Percentiles rank a stretch among this genome's conserved stretches.
phyloP scores from a whole-genome alignment of 1,139 yeast genomes.

The Candida tropicalis region DNA sequence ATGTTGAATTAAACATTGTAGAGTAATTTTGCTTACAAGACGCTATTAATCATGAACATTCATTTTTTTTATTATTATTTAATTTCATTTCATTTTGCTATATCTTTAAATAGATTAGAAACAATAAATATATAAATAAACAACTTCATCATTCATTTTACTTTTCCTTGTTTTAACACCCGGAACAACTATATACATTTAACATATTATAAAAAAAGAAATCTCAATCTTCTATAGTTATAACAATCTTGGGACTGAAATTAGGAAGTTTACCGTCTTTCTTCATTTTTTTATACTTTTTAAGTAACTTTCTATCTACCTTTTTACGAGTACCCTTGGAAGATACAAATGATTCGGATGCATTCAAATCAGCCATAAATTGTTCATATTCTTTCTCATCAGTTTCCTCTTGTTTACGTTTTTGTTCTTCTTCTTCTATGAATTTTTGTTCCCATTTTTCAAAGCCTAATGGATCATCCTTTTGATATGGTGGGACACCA shows the following conservation, averaged over 20 bases:
- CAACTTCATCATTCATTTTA: no score
- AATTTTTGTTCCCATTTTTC: slow-evolving; percentile 40
- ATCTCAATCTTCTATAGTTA: not conserved
- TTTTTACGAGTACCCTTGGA: slow-evolving; percentile 29
- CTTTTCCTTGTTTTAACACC: no score
- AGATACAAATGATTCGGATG: slow-evolving; percentile 23
- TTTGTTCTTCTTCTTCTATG: slow-evolving; percentile 23
- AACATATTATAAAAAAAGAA: not conserved
- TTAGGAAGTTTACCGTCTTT: slow-evolving; percentile 25
- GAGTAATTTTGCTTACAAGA: slow-evolving; percentile 32
- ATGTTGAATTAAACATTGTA: slow-evolving; percentile 49
- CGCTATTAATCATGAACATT: not conserved
- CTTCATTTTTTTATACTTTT: slow-evolving; percentile 30
- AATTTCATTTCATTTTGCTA: no score
- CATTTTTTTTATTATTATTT: slow-evolving; percentile 1
- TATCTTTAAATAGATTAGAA: not conserved
- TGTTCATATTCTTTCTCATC: slow-evolving; percentile 20
- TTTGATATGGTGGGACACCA: slow-evolving; percentile 42
- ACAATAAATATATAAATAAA: not conserved
- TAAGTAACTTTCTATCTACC: slow-evolving; percentile 34
- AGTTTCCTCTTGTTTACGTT: slow-evolving; percentile 18
- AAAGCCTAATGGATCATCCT: slow-evolving; percentile 29
- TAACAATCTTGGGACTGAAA: slow-evolving; percentile 4
- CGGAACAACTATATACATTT: not conserved
- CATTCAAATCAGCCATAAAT: slow-evolving; percentile 23